Base-by-base conservation (phyloP, 805 yeast species). In the Helenozyma rhizophorensis region DNA sequence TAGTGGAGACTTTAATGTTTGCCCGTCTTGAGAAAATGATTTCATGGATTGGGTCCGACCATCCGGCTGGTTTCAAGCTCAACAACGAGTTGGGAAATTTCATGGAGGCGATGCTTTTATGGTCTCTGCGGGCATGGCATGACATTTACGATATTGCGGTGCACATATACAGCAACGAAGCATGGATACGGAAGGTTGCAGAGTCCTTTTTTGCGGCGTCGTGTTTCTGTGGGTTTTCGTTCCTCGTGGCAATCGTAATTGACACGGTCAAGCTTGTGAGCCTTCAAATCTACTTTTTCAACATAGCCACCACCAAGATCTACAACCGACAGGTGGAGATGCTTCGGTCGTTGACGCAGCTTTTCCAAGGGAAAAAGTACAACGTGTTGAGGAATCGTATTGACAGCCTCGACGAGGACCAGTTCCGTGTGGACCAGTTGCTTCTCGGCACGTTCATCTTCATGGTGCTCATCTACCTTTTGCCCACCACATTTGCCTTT, bases 51-150 rank as follows among this genome's bases (percentile, higher is more conserved):
- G 86, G 88, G 66, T 72, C 47, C 14, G 41, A 78, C 40, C 83
- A 89, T 49, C 98, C 98, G 0, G 95, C 90, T 11, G 98, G 98
- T 4, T 78, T 93, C 48, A 93, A 93, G 51, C 72, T 93, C 32
- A 93, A 93, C 55, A 80, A 78, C 38, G 96, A 88, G 49, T 66
- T 93, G 13, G 85, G 96, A 0, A 70, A 66, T 11, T 94, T 93
- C 50, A 70, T 90, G 53, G 96, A 96, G 22, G 95, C 87, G 36
- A 59, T 93, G 29, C 82, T 85, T 45, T 53, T 83, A 8, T 90
- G 97, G 96, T 83, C 88, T 9, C 68, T 89, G 17, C 75, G 75
- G 27, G 75, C 82, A 40, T 85, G 95, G 81, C 50, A 53, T 32
- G 34, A 33, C 15, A 26, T 48, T 3, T 36, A 42, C 25, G 38